Percentiles rank a stretch among this genome's conserved stretches.
These are phyloP conservation scores for Penicillium glabrum DNA, from an alignment of 2,329 filamentous ascomycete species.

Conservation along the genomic window DNA sequence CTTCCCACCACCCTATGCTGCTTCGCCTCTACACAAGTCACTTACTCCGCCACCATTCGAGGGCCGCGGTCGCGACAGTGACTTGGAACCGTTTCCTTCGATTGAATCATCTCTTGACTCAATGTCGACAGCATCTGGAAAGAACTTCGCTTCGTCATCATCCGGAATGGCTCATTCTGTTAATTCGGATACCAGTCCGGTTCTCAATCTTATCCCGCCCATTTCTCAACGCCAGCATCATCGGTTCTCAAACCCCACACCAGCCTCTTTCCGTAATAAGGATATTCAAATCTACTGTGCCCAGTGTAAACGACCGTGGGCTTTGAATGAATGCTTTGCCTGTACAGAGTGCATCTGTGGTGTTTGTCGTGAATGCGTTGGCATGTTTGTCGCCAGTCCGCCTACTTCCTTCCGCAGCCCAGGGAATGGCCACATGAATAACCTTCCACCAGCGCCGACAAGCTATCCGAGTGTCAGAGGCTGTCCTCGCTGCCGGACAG, in stretches of 20 bases:
- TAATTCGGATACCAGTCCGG: conserved; percentile 63
- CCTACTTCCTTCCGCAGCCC: conserved; percentile 39
- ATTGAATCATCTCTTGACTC: conserved; percentile 75
- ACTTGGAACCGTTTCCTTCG: conserved; percentile 79
- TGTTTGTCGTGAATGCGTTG: conserved; percentile 81
- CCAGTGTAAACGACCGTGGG: conserved; percentile 74
- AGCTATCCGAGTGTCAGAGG: conserved; percentile 40
- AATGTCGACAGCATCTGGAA: conserved; percentile 52
- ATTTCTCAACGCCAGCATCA: conserved; percentile 39
- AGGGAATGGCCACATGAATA: conserved; percentile 23
- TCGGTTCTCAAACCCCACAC: conserved; percentile 52
- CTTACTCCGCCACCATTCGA: conserved; percentile 78
- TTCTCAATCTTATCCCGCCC: conserved; percentile 41
- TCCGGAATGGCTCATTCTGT: conserved; percentile 69
- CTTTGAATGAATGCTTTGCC: conserved; percentile 81
- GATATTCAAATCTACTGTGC: conserved; percentile 88
- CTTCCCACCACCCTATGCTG: conserved; percentile 66
- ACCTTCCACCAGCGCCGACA: conserved; percentile 28
- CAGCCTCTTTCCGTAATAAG: conserved; percentile 48
- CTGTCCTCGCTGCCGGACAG: conserved; percentile 47
- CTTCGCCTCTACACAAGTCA: conserved; percentile 85
- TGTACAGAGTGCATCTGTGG: conserved; percentile 97
- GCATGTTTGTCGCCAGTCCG: conserved; percentile 45
- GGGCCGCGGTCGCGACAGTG: conserved; percentile 53
- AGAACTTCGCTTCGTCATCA: conserved; percentile 69